Evolutionary conservation across 169 alveolate species (phyloP).

Genomic region (Plasmodium vivax): DNA sequence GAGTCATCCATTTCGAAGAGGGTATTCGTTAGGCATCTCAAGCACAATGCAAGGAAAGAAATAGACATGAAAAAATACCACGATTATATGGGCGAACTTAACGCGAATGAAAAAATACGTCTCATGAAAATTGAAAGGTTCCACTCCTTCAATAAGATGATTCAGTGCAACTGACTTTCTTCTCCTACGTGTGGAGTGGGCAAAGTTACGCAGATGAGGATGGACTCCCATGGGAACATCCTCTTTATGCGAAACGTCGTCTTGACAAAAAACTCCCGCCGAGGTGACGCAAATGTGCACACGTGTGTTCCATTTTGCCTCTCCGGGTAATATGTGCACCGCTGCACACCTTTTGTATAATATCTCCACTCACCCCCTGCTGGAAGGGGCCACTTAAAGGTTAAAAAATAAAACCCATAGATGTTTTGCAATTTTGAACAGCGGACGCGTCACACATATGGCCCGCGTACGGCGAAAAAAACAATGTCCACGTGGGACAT

Average conservation of each 20-base stretch:
- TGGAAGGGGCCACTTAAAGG: background rate
- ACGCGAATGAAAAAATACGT: slow-evolving; percentile 11
- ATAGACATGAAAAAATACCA: slow-evolving; percentile 29
- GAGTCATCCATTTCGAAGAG: slow-evolving; percentile 34
- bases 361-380: background rate
- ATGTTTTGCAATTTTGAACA: background rate
- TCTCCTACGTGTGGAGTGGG: background rate
- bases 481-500: background rate
- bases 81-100: slow-evolving; percentile 24
- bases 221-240: background rate
- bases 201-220: background rate
- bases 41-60: slow-evolving; percentile 9
- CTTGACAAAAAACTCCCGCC: background rate
- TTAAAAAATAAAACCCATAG: background rate
- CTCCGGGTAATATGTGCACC: background rate
- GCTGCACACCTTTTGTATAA: background rate
- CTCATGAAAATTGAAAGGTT: slow-evolving; percentile 45
- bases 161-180: background rate
- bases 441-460: background rate
- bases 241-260: background rate
- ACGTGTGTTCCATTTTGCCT: background rate
- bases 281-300: background rate
- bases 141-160: slow-evolving; percentile 15
- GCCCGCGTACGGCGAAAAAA: background rate
- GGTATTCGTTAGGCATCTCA: slow-evolving; percentile 41